phyloP scores from a whole-genome alignment of 345 rosid species.

The Durio zibethinus region DNA sequence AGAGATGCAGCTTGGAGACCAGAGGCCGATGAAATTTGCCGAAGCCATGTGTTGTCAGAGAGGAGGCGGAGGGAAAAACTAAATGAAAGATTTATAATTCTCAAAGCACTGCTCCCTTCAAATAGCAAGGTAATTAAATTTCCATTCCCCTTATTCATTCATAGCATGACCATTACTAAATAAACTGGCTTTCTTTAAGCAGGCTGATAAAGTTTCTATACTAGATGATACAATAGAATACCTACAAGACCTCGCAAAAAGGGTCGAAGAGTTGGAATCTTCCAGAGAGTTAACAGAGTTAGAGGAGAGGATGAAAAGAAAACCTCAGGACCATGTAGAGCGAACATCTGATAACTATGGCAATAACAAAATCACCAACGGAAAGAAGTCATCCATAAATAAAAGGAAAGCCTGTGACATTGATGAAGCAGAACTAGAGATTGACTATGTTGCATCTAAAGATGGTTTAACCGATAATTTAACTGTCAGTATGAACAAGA shows the following conservation, averaged over 20 bases:
- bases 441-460: conserved; percentile 25
- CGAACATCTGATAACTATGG: conserved; percentile 59
- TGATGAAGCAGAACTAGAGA: conserved; percentile 36
- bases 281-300: conserved; percentile 32
- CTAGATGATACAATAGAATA: conserved; percentile 76
- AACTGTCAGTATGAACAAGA: conserved; percentile 41
- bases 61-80: conserved; percentile 47
- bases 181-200: conserved; percentile 25
- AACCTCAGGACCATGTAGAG: conserved; percentile 49
- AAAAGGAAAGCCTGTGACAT: conserved; percentile 60
- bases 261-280: conserved; percentile 65
- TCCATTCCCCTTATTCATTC: neutral
- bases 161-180: neutral
- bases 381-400: conserved; percentile 27
- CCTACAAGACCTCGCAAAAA: conserved; percentile 62
- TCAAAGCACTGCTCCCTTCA: conserved; percentile 64
- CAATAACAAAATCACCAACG: conserved; percentile 20
- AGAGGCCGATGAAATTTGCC: conserved; percentile 43
- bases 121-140: conserved; percentile 54
- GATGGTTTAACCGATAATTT: conserved; percentile 42
- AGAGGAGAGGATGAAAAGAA: conserved; percentile 41
- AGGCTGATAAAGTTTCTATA: conserved; percentile 67
- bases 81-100: conserved; percentile 46
- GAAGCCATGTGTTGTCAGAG: conserved; percentile 42
- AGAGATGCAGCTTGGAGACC: conserved; percentile 35